Evolutionary conservation across 805 yeast species (phyloP), one percentile per base, ranked within the genome.

Genomic region (Saccharomycopsis sp.): DNA sequence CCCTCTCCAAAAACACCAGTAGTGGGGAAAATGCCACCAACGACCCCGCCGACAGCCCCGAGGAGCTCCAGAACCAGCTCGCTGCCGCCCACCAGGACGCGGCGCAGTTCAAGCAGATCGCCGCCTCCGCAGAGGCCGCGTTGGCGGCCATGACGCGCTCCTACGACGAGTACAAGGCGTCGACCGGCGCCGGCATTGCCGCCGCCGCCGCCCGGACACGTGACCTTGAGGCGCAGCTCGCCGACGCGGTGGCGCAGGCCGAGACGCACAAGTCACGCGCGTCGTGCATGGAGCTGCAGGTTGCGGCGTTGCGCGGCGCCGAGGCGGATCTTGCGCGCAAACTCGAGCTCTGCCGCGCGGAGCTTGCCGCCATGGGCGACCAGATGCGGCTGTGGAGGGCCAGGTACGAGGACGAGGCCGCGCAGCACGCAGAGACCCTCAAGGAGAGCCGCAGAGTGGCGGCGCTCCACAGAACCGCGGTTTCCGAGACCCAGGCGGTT

Each of bases 71-170:
- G 48, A 65, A 65, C 20, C 69, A 66, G 52, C 64, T 74, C 64
- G 56, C 47, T 23, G 57, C 34, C 55, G 81, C 89, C 0, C 79
- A 80, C 62, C 73, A 78, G n/a, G 82, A 79, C 64, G 77, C 80
- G 8, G 75, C 75, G n/a, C 84, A 85, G 63, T 80, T 84, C 66
- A 80, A 83, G 57, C 73, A 73, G n/a, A 76, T 89, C 47, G 83
- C 91, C 0, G 70, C 71, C 54, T 81, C 87, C 14, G 81, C 89
- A 2, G 95, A 89, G 65, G 80, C 79, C 55, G 82, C 91, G 3
- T 73, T 89, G 44, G 70, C 72, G 44, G 74, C 77, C 51, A 73
- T 88, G 59, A 82, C 80, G 29, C 71, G 73, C 20, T 73, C 84
- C 1, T 85, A 79, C 66, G 89, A 78, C 53, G 70, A 69, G 52